phyloP scores from a whole-genome alignment of 2,329 filamentous ascomycete species.

The Ophiocordyceps camponoti-floridani region DNA sequence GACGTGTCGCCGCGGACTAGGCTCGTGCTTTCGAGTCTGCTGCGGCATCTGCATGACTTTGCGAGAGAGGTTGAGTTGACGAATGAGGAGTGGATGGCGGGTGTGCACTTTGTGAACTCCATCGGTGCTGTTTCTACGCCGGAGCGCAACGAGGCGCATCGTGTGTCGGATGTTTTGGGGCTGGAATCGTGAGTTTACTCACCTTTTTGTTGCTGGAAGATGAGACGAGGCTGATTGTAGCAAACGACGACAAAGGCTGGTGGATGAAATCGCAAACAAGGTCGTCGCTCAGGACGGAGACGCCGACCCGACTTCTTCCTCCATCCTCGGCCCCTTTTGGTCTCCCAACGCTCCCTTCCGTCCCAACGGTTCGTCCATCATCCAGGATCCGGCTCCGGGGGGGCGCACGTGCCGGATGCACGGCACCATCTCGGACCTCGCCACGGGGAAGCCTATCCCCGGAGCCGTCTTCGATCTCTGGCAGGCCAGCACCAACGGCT shows the following conservation, averaged over 20 bases:
- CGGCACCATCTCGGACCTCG: constrained; percentile 45
- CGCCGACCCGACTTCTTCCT: constrained; percentile 50
- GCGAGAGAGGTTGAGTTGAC: constrained; percentile 61
- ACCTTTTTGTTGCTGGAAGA: background rate
- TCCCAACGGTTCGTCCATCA: constrained; percentile 45
- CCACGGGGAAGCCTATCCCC: constrained; percentile 47
- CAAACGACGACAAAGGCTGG: constrained; percentile 16
- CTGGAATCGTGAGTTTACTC: constrained; percentile 46
- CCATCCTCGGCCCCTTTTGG: constrained; percentile 67
- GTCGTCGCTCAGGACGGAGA: constrained; percentile 43
- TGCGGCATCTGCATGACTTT: constrained; percentile 63
- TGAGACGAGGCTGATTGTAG: background rate
- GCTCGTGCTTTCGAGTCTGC: constrained; percentile 43
- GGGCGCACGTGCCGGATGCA: constrained; percentile 50
- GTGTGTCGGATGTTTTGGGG: constrained; percentile 56
- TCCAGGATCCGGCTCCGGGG: constrained; percentile 39
- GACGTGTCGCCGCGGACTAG: constrained; percentile 47
- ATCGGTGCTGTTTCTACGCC: constrained; percentile 51
- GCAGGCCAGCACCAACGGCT: constrained; percentile 59
- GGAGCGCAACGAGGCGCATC: constrained; percentile 57
- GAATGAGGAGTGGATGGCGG: constrained; percentile 58
- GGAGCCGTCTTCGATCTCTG: constrained; percentile 60
- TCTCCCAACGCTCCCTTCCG: constrained; percentile 58
- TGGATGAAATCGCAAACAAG: constrained; percentile 47
- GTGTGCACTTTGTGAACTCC: constrained; percentile 58